Base-by-base conservation (phyloP, 345 rosid genomes). In the Adansonia digitata region DNA sequence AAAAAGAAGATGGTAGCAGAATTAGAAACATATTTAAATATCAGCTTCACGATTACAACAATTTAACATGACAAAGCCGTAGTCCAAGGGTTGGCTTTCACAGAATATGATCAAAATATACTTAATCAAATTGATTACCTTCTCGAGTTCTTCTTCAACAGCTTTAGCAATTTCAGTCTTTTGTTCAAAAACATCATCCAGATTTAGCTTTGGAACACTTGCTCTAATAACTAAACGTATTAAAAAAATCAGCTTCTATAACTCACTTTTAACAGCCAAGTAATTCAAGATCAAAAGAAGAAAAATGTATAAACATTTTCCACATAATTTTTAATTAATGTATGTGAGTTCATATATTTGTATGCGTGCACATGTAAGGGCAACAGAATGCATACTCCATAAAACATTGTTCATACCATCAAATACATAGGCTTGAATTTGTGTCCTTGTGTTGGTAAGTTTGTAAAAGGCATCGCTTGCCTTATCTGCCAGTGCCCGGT, bases 131-230 rank as follows among this genome's bases (percentile, higher is more conserved):
- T 69, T 45, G 29, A 22, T 51, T 73, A 84, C 86, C 85, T 84
- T 86, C 74, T 86, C 88, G n/a, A 86, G 90, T 71, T 86, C 88
- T 2, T 82, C 84, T 77, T 86, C 90, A 35, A 86, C 88, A 74
- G 81, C 84, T 76, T 78, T 86, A 0, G 88, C 90, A 69, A 84
- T 84, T 1, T 84, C 86, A 77, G 78, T 86, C 85, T 84, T 86
- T 75, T 86, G 90, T 66, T 86, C 88, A 51, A 86, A 86, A 61
- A 74, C 90, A 79, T 81, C 86, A 76, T 86, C 90, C 46, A 86
- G 65, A 73, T 77, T 66, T 65, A 86, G 63, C 73, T 82, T 84
- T 0, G 90, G 90, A 7, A 86, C 90, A 66, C 84, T 81, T 59
- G 90, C 90, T 61, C 88, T 83, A 56, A 86, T 86, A 17, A 72